phyloP scores from a whole-genome alignment of 1,284 basidiomycete species.

The Papiliotrema laurentii region DNA sequence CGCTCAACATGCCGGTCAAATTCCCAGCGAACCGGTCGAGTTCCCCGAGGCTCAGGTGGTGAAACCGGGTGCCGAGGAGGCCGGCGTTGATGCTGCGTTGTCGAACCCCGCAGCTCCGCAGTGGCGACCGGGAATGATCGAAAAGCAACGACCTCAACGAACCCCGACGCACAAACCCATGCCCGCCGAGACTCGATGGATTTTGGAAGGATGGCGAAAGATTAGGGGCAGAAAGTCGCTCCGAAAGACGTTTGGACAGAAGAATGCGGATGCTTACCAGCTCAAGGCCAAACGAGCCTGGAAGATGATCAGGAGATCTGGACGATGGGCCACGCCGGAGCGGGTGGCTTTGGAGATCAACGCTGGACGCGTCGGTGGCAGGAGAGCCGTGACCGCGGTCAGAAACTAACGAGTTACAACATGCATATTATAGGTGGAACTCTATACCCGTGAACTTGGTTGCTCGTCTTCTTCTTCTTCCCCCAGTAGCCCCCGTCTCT shows the following conservation, averaged over 20 bases:
- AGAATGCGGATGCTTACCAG: background rate
- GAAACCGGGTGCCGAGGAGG: conserved; percentile 11
- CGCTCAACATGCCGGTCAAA: conserved; percentile 39
- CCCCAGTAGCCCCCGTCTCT: no score
- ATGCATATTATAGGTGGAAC: background rate
- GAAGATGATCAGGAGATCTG: background rate
- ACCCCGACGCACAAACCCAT: background rate
- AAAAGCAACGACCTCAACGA: background rate
- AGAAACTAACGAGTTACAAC: background rate
- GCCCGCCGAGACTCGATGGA: background rate
- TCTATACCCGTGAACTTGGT: no score
- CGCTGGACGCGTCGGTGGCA: background rate
- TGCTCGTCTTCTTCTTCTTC: conserved; percentile 1
- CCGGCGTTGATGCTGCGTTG: background rate
- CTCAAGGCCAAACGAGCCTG: background rate
- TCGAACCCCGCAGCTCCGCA: no score
- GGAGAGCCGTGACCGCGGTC: background rate
- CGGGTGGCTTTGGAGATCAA: background rate
- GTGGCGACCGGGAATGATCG: background rate
- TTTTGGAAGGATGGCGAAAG: conserved; percentile 4
- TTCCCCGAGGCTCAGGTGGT: conserved; percentile 50
- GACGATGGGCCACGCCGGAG: background rate
- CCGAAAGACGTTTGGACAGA: conserved; percentile 1
- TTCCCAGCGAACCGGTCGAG: conserved; percentile 8
- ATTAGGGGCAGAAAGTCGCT: background rate